Base-by-base conservation (phyloP, 2,329 filamentous ascomycete genomes). In the Microcyclospora tardicrescens region DNA sequence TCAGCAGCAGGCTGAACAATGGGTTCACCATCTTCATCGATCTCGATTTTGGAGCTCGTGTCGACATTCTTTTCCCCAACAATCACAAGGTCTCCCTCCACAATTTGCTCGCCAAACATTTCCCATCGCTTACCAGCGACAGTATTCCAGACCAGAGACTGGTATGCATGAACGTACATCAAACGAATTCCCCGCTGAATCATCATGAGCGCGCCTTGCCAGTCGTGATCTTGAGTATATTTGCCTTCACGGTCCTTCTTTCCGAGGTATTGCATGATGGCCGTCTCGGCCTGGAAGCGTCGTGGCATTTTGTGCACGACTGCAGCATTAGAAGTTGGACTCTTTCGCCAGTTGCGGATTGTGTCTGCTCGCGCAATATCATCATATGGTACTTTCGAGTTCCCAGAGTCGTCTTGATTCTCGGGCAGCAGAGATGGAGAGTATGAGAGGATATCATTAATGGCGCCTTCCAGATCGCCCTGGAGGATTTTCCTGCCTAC, bases 131-230 rank as follows among this genome's bases (percentile, higher is more conserved):
- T 77, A 47, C 83, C 85, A 2, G 77, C 84, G 10, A 77, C 83
- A 48, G 77, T 75, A 63, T 98, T 98, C 89, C 89, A 98, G 8
- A 98, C 79, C 29, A 86, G 74, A 5, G 84, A 93, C 60, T 98
- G 91, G 62, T 95, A 96, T 5, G 91, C 89, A 59, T 98, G 91
- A 12, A 94, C 79, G 57, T 96, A 98, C 82, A 98, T 95, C 42
- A 85, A 75, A 33, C 86, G 76, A 51, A 96, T 68, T 35, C 83
- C 84, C 13, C 87, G 74, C 16, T 81, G 82, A 45, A 98, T 87
- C 38, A 73, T 72, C 55, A 81, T 73, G 37, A 98, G 62, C 1
- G 91, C 85, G 16, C 87, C 87, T 43, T 84, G 71, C 57, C 76
- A 91, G 61, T 98, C 89, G 33, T 71, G 72, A 30, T 63, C 62